phyloP scores from a whole-genome alignment of 805 yeast genomes.

The Zygoascus flipseniorum region DNA sequence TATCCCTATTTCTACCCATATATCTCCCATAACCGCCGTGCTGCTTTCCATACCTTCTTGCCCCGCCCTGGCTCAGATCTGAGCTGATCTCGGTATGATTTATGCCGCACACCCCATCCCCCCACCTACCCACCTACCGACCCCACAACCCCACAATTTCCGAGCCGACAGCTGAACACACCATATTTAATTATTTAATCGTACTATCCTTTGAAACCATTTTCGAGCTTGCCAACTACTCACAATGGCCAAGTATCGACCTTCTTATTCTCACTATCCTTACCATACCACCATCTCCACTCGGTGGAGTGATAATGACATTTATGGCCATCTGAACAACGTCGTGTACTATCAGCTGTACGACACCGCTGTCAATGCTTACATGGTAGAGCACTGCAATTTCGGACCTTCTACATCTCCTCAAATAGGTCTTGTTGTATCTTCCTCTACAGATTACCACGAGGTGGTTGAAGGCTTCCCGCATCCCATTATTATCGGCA shows the following conservation, averaged over 20 bases:
- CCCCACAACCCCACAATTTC: no score
- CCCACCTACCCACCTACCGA: no score
- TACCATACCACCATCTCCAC: constrained; percentile 11
- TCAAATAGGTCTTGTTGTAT: constrained; percentile 21
- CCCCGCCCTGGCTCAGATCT: no score
- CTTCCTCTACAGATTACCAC: constrained; percentile 21
- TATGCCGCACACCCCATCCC: no score
- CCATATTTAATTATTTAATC: no score
- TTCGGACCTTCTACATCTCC: constrained; percentile 12
- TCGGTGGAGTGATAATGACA: constrained; percentile 24
- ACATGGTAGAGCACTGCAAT: constrained; percentile 16
- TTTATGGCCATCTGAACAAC: constrained; percentile 23
- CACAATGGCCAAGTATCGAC: constrained; percentile 3
- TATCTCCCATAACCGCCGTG: no score
- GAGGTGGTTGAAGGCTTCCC: constrained; percentile 24
- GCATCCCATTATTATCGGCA: constrained; percentile 20
- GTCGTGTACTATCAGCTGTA: constrained; percentile 21
- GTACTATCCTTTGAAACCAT: no score
- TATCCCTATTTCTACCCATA: no score
- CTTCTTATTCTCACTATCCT: constrained; percentile 15
- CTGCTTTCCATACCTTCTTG: no score
- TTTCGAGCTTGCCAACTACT: not conserved
- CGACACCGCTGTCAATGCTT: constrained; percentile 14
- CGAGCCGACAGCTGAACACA: no score
- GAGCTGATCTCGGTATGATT: no score